These are phyloP conservation scores for Hypoxylon sp. DNA, from an alignment of 2,329 filamentous ascomycete species.

Conservation along the genomic window DNA sequence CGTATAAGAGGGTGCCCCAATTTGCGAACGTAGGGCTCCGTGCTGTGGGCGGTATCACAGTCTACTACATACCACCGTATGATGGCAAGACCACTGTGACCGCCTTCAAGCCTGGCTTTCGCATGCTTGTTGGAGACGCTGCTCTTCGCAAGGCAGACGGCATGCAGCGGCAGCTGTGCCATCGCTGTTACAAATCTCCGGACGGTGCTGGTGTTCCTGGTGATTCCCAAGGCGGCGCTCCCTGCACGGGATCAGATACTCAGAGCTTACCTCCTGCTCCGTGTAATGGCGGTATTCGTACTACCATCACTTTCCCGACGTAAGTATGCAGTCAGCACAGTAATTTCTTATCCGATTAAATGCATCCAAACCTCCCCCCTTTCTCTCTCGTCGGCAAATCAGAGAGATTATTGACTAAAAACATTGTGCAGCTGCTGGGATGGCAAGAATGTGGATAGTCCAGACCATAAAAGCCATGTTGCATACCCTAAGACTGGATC, in stretches of 20 bases:
- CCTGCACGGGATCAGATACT: conserved; percentile 58
- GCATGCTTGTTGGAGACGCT: conserved; percentile 63
- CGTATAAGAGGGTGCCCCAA: conserved; percentile 51
- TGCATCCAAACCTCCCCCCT: too few relatives aligned
- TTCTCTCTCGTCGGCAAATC: not conserved
- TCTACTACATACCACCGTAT: conserved; percentile 53
- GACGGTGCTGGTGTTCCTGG: conserved; percentile 45
- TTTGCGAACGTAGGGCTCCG: conserved; percentile 51
- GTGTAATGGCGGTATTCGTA: conserved; percentile 64
- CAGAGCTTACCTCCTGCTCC: conserved; percentile 65
- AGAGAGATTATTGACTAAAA: not conserved
- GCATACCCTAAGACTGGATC: conserved; percentile 60
- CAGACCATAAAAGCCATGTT: conserved; percentile 66
- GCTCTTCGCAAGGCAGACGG: conserved; percentile 45
- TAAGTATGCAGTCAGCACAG: not conserved
- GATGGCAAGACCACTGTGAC: conserved; percentile 58
- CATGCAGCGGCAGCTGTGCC: conserved; percentile 57
- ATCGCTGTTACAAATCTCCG: conserved; percentile 52
- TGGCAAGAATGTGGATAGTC: conserved; percentile 63
- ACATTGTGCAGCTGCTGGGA: conserved; percentile 64
- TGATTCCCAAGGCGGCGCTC: conserved; percentile 52
- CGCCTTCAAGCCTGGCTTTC: conserved; percentile 62
- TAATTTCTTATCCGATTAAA: not conserved
- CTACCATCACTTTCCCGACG: conserved; percentile 68
- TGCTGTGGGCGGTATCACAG: conserved; percentile 51